These are phyloP conservation scores for Elsinoe ampelina DNA, from an alignment of 2,329 filamentous ascomycete species.

Conservation along the genomic window DNA sequence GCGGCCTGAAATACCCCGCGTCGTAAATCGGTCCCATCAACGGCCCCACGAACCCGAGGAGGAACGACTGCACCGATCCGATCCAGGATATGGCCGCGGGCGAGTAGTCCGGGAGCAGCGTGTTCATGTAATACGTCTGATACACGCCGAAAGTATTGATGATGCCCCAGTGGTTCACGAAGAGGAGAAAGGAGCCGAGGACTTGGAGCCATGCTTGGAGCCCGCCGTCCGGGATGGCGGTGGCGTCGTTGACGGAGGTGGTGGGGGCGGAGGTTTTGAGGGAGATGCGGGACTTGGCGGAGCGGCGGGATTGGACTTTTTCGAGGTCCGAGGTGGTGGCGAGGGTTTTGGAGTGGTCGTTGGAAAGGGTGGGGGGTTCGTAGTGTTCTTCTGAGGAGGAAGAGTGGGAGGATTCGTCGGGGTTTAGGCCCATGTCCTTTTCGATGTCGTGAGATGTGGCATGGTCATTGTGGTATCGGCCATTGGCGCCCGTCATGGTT, in stretches of 20 bases:
- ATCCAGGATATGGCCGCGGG: slow-evolving; percentile 43
- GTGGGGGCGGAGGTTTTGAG: slow-evolving; percentile 6
- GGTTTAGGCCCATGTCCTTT: not conserved
- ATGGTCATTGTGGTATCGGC: not conserved
- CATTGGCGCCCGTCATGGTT: slow-evolving; percentile 3
- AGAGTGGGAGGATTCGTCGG: not conserved
- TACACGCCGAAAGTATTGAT: slow-evolving; percentile 42
- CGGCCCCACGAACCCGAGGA: slow-evolving; percentile 38
- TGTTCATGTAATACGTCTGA: slow-evolving; percentile 40
- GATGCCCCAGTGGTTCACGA: slow-evolving; percentile 40
- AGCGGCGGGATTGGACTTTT: slow-evolving; percentile 5
- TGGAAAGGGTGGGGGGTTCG: not conserved
- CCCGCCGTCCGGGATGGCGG: slow-evolving; percentile 38
- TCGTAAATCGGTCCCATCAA: slow-evolving; percentile 43
- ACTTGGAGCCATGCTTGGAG: slow-evolving; percentile 40
- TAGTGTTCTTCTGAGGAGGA: slow-evolving; percentile 3
- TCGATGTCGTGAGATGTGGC: not conserved
- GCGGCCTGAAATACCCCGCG: slow-evolving; percentile 36
- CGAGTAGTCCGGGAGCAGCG: slow-evolving; percentile 30
- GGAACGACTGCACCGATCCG: slow-evolving; percentile 39
- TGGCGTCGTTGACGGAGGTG: slow-evolving; percentile 33
- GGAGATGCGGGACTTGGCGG: not conserved
- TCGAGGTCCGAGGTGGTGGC: not conserved
- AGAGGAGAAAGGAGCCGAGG: slow-evolving; percentile 36
- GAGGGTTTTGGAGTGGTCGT: not conserved